Evolutionary conservation across 306 rosid genomes (phyloP).

Genomic region (Castanea crenata): DNA sequence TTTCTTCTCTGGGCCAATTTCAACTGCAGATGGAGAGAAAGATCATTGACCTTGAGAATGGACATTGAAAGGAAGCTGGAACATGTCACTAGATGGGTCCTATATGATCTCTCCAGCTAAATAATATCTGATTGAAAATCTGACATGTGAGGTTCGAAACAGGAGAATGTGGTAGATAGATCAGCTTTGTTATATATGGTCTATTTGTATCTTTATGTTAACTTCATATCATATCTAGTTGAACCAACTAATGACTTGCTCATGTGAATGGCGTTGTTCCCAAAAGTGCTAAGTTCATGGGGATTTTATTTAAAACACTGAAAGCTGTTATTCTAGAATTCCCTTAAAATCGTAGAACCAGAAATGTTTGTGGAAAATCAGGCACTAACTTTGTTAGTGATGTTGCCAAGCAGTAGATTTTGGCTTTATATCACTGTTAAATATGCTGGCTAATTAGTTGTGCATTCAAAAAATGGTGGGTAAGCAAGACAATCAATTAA

Average conservation of each 20-base stretch:
- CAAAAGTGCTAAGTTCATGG: neutral
- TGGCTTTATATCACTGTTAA: neutral
- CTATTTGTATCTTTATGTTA: neutral
- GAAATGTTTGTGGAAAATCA: neutral
- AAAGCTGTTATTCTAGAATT: neutral
- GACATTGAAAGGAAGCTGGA: neutral
- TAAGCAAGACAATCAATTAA: neutral
- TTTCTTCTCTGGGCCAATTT: neutral
- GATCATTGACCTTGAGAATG: neutral
- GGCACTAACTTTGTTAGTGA: neutral
- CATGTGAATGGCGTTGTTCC: neutral
- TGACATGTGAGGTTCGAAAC: neutral
- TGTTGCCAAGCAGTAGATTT: neutral
- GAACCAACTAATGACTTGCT: neutral
- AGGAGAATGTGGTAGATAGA: neutral
- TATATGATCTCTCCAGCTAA: conserved; percentile 13
- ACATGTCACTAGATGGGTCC: neutral
- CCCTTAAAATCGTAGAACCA: neutral
- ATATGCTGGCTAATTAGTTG: neutral
- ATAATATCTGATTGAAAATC: conserved; percentile 5
- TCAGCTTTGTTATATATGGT: neutral
- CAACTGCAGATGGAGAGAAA: conserved; percentile 8
- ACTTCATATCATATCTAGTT: neutral
- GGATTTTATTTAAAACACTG: neutral
- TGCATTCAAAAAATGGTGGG: neutral